Percentiles rank a stretch among this genome's conserved stretches.
Evolutionary conservation across 176 grass and related monocot genomes (phyloP).

Genomic region (Juncus inflexus): DNA sequence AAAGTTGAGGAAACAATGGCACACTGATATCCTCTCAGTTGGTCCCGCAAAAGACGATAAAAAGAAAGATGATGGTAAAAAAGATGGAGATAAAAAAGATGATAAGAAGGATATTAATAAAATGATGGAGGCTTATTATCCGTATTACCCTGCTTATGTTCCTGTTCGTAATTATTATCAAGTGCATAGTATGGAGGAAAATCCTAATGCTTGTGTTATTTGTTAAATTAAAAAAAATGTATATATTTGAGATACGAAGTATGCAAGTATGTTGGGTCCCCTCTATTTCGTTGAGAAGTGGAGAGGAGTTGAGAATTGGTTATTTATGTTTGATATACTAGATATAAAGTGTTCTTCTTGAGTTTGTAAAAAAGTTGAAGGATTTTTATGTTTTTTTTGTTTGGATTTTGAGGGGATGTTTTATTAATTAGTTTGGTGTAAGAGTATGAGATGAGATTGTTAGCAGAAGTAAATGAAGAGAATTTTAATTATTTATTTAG

Average conservation of each 20-base stretch:
- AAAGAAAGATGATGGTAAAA: constrained; percentile 42
- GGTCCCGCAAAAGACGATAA: constrained; percentile 61
- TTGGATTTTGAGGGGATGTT: neutral
- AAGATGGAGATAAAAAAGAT: constrained; percentile 23
- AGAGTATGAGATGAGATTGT: neutral
- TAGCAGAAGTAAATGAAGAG: neutral
- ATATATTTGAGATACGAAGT: neutral
- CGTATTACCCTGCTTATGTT: constrained; percentile 19
- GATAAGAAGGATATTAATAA: constrained; percentile 24
- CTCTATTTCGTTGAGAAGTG: neutral
- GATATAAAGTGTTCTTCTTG: neutral
- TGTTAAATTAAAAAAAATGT: constrained; percentile 30
- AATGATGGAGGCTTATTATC: constrained; percentile 17
- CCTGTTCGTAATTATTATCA: no score
- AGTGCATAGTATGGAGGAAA: constrained; percentile 56
- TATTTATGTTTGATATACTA: constrained; percentile 13
- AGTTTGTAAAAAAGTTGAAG: constrained; percentile 3
- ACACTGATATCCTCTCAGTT: constrained; percentile 34
- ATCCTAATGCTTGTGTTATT: constrained; percentile 70
- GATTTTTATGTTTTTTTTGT: neutral
- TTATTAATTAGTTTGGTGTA: constrained; percentile 9
- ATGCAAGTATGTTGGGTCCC: constrained; percentile 4
- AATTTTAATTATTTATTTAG: neutral
- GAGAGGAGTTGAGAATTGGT: neutral
- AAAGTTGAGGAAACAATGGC: constrained; percentile 44